Evolutionary conservation across 805 yeast species (phyloP), one percentile per base, ranked within the genome.

Genomic region (Kuraishia cidri): DNA sequence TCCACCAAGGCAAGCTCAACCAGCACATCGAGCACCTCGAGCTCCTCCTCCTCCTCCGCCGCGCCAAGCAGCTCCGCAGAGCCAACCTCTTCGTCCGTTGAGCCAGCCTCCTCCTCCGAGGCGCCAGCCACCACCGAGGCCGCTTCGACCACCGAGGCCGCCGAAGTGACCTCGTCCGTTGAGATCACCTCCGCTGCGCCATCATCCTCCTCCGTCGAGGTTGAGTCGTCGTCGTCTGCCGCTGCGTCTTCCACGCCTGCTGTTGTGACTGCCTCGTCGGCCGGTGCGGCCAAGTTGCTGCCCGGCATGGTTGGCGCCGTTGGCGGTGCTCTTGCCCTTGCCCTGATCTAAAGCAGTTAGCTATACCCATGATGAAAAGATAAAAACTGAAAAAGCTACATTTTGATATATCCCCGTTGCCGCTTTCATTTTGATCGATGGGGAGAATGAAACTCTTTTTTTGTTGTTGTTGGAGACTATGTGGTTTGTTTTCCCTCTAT

Each of bases 91-190:
- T 17, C 37, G 14, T 20, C 30, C 32, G 35, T 11, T 22, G 37
- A 16, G 11, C 32, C 33, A 13, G 25, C 37, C 25, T 17, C 40
- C 27, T 34, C 43, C 31, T 29, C 46, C 18, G 13, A 34, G 24
- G 32, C 31, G 18, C 44, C 44, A 23, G 40, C 47, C 15, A 37
- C 32, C 24, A 42, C 47, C 24, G 26, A 35, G n/a, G 37, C 45
- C 29, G 46, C 50, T 6, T 43, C 47, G 10, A 39, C 38, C 17
- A 41, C 43, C 24, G 39, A 32, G 13, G 17, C 19, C 15, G 14
- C 38, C 12, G 38, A 37, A 14, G 39, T 44, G 22, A 48, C 44
- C 27, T 11, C 31, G n/a, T 24, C 29, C 12, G 25, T 22, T 21
- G 26, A 20, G 9, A 24, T 38, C 33, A 42, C 43, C 23, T 40